Evolutionary conservation across 164 flowering plant species (phyloP).

Genomic region (Sextonia rubra): DNA sequence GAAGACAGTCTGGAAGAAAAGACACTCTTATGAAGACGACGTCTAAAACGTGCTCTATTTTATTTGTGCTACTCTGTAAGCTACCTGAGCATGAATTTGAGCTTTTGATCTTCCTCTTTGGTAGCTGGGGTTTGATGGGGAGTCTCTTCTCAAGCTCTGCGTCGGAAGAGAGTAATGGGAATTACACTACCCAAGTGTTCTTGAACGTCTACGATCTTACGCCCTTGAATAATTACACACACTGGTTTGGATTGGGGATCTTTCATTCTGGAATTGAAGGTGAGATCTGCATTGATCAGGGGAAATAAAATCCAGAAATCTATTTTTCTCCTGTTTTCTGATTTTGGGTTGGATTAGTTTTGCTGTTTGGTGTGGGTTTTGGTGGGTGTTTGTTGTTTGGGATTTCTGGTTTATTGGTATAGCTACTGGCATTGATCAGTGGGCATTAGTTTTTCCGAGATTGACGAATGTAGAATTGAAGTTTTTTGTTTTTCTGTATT

Average conservation of each 20-base stretch:
- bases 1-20: no score
- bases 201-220: conserved; percentile 82
- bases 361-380: not conserved
- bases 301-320: not conserved
- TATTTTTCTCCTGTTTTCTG: not conserved
- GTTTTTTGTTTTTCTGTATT: no score
- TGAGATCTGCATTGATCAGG: conserved; percentile 9
- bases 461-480: no score
- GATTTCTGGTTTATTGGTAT: not conserved
- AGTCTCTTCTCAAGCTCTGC: conserved; percentile 16
- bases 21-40: no score
- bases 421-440: not conserved
- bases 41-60: no score
- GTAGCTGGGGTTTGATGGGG: conserved; percentile 5
- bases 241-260: conserved; percentile 68
- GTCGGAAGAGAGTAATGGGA: conserved; percentile 16
- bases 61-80: no score
- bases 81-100: not conserved
- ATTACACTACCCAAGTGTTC: conserved; percentile 35
- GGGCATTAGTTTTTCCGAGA: not conserved
- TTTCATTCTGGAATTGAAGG: conserved; percentile 84
- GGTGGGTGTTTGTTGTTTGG: not conserved
- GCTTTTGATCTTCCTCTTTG: not conserved
- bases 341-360: not conserved
- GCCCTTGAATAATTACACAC: conserved; percentile 56